phyloP scores from a whole-genome alignment of 371 early-diverging fungal genomes.

The Mucor piriformis region DNA sequence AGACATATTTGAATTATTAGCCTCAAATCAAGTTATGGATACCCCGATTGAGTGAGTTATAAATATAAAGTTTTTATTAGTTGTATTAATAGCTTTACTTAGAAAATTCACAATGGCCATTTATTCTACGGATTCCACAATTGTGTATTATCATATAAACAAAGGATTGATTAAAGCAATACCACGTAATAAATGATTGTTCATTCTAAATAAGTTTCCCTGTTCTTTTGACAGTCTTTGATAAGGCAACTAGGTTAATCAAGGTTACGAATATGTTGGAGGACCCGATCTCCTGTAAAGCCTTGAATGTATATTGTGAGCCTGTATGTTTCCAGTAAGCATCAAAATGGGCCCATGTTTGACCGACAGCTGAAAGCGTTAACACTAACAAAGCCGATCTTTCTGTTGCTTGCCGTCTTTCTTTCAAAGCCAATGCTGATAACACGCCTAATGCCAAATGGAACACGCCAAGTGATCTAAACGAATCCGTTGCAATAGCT shows the following conservation, averaged over 20 bases:
- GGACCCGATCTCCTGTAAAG: constrained; percentile 34
- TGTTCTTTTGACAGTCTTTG: constrained; percentile 39
- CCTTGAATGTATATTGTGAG: constrained; percentile 30
- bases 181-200: constrained; percentile 1
- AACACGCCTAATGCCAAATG: constrained; percentile 42
- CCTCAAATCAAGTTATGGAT: background rate
- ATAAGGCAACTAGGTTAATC: constrained; percentile 32
- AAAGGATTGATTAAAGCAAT: constrained; percentile 33
- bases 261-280: constrained; percentile 30
- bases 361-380: constrained; percentile 37
- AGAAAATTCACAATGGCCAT: constrained; percentile 48
- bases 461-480: constrained; percentile 38
- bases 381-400: constrained; percentile 40
- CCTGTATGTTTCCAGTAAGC: constrained; percentile 27
- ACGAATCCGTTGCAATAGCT: constrained; percentile 29
- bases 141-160: constrained; percentile 48
- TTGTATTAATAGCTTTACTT: background rate
- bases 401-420: constrained; percentile 38
- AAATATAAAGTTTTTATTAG: background rate
- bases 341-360: constrained; percentile 32
- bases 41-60: constrained; percentile 4
- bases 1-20: constrained; percentile 19
- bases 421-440: constrained; percentile 35
- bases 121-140: constrained; percentile 47
- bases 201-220: constrained; percentile 25